Conservation (phyloP, 768 basidiomycete species). For the Macrolepiota fuliginosa region DNA sequence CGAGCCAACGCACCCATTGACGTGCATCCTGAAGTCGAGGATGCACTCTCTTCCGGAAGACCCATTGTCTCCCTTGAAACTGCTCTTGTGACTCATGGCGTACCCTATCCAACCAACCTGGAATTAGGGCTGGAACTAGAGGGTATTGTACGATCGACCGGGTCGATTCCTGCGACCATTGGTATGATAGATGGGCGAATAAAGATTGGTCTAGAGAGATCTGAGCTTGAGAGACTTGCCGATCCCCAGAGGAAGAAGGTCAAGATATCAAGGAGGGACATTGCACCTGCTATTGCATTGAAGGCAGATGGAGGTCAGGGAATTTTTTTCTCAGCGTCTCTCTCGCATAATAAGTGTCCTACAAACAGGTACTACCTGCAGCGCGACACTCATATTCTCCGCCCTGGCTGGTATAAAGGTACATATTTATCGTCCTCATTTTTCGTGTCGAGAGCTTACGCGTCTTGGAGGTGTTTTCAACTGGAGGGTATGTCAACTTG, state of each 20-base stretch:
- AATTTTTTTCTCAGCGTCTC: not conserved
- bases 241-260: conserved; percentile 43
- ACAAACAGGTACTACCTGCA: conserved; percentile 60
- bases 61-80: conserved; percentile 92
- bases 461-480: conserved; percentile 75
- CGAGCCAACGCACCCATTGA: conserved; percentile 46
- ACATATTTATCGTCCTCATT: not conserved
- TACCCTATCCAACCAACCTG: conserved; percentile 79
- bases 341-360: conserved; percentile 16
- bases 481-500: conserved; percentile 71
- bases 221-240: conserved; percentile 70
- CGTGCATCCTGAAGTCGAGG: conserved; percentile 78
- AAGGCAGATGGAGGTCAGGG: conserved; percentile 69
- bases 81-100: conserved; percentile 89
- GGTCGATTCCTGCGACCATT: conserved; percentile 89
- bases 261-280: conserved; percentile 79
- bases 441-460: not conserved
- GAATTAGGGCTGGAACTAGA: conserved; percentile 73
- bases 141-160: conserved; percentile 65
- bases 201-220: conserved; percentile 74
- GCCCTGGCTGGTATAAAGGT: conserved; percentile 87
- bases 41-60: conserved; percentile 62
- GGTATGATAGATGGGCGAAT: conserved; percentile 80
- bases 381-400: conserved; percentile 71
- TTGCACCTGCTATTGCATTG: conserved; percentile 69